Evolutionary conservation across 805 yeast species (phyloP).

Genomic region (Trichomonascus vanleenenianus): DNA sequence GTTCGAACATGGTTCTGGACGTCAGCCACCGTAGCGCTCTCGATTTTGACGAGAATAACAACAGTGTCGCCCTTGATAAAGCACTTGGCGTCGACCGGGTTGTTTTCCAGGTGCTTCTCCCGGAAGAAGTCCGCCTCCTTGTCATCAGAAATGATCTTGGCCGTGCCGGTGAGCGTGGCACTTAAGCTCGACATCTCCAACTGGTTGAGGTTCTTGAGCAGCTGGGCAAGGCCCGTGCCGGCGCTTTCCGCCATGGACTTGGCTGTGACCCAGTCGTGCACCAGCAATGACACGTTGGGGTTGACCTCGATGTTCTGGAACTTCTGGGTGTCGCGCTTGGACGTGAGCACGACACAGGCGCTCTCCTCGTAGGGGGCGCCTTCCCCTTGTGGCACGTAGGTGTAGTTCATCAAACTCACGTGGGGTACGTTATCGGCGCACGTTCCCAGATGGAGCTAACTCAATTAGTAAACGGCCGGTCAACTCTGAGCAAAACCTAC

Average conservation of each 20-base stretch:
- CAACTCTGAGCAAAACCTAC: constrained; percentile 8
- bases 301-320: constrained; percentile 59
- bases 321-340: constrained; percentile 66
- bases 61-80: constrained; percentile 62
- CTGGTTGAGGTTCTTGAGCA: constrained; percentile 71
- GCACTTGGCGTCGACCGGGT: constrained; percentile 44
- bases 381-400: constrained; percentile 41
- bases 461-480: background rate
- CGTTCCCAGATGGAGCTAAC: constrained; percentile 73
- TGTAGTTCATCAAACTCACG: constrained; percentile 86
- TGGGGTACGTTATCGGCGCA: constrained; percentile 69
- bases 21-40: constrained; percentile 72
- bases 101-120: constrained; percentile 49
- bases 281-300: constrained; percentile 71
- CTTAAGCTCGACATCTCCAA: constrained; percentile 71
- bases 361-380: constrained; percentile 31
- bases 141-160: constrained; percentile 43
- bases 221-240: constrained; percentile 40
- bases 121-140: constrained; percentile 55
- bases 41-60: constrained; percentile 56
- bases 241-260: constrained; percentile 28
- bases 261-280: constrained; percentile 86
- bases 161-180: constrained; percentile 72
- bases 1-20: constrained; percentile 32
- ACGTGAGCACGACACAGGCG: constrained; percentile 56